phyloP scores from a whole-genome alignment of 2,329 filamentous ascomycete genomes.

The Phaeophleospora eucalypticola region DNA sequence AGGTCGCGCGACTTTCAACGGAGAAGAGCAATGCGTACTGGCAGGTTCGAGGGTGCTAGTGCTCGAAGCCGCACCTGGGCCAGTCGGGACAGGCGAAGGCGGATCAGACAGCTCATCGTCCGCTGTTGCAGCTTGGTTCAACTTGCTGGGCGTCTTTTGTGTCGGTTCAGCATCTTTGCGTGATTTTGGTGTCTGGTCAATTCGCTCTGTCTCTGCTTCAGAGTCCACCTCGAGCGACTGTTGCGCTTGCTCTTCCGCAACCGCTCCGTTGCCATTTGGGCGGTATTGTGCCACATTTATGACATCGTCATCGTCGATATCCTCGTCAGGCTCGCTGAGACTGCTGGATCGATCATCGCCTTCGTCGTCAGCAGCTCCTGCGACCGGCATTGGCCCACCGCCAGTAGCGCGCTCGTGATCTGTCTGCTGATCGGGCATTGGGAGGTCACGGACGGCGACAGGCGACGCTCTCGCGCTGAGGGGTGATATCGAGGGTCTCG shows the following conservation, averaged over 20 bases:
- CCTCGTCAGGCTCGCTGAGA: conserved; percentile 78
- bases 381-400: not conserved
- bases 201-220: conserved; percentile 89
- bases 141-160: conserved; percentile 72
- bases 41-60: conserved; percentile 28
- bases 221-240: conserved; percentile 55
- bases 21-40: conserved; percentile 16
- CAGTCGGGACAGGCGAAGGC: conserved; percentile 29
- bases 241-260: conserved; percentile 15
- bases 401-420: conserved; percentile 1
- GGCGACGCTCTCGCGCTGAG: conserved; percentile 32
- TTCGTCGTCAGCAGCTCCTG: conserved; percentile 13
- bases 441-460: conserved; percentile 18
- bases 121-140: conserved; percentile 55
- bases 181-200: conserved; percentile 62
- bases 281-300: not conserved
- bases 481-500: conserved; percentile 32
- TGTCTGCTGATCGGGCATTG: conserved; percentile 5
- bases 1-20: not conserved
- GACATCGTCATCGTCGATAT: conserved; percentile 52
- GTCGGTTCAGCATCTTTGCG: conserved; percentile 40
- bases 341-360: conserved; percentile 67
- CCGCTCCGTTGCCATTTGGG: conserved; percentile 2
- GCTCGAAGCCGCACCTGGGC: conserved; percentile 29
- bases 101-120: conserved; percentile 40